A percentile compares a stretch with the other conserved stretches of the same genome.
Conservation (phyloP, 768 basidiomycete species). For the Crassisporium funariophilum region DNA sequence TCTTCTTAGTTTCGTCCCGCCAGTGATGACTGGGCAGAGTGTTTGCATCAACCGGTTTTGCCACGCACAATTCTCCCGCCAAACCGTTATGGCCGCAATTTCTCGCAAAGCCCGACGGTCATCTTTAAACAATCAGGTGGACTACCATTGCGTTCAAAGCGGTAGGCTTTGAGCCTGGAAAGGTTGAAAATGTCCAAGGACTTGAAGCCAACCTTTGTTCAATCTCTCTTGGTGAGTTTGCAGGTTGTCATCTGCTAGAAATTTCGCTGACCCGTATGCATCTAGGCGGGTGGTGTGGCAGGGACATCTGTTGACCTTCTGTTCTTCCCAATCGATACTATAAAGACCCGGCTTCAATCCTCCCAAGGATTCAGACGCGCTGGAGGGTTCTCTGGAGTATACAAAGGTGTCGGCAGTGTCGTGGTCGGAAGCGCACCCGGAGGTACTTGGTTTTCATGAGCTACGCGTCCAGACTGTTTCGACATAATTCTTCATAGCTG, state of each 20-base stretch:
- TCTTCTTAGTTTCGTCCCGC: no score
- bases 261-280: neutral
- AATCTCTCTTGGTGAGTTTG: neutral
- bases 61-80: neutral
- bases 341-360: conserved; percentile 95
- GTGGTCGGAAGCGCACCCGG: conserved; percentile 95
- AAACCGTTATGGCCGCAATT: no score
- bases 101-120: no score
- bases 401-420: conserved; percentile 93
- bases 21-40: no score
- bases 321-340: conserved; percentile 95
- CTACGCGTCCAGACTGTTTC: neutral
- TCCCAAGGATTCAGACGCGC: conserved; percentile 80
- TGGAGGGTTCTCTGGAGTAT: conserved; percentile 89
- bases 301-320: conserved; percentile 93
- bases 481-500: conserved; percentile 55
- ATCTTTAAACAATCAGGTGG: no score
- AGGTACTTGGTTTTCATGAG: conserved; percentile 48
- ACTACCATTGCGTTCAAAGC: no score
- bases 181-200: neutral
- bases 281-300: conserved; percentile 89
- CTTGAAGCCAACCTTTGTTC: neutral
- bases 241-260: neutral
- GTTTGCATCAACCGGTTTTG: neutral
- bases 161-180: neutral